phyloP scores from a whole-genome alignment of 2,329 filamentous ascomycete genomes.

The Aspergillus costaricaensis region DNA sequence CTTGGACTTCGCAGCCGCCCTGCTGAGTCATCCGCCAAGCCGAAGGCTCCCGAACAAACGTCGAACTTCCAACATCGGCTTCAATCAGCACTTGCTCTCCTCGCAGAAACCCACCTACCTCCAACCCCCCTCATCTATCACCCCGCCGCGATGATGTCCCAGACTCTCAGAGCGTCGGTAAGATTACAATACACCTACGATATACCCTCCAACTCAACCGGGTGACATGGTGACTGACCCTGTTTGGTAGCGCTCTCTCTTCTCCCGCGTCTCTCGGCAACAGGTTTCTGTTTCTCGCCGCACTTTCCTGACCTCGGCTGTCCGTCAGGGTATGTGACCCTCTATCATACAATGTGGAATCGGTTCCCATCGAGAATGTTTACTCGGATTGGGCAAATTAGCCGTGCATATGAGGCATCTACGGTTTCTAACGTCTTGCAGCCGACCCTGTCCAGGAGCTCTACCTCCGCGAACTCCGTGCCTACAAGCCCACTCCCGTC shows the following conservation, averaged over 20 bases:
- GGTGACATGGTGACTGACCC: constrained; percentile 13
- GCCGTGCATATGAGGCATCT: constrained; percentile 9
- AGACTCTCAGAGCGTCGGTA: constrained; percentile 64
- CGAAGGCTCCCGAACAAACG: constrained; percentile 29
- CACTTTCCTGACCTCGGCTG: constrained; percentile 64
- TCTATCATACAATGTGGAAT: background rate
- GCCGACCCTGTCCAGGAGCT: constrained; percentile 97
- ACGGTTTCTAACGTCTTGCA: constrained; percentile 45
- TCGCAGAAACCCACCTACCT: constrained; percentile 25
- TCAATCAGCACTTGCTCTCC: constrained; percentile 21
- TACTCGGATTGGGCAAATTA: background rate
- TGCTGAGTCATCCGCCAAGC: constrained; percentile 33
- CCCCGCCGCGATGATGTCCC: constrained; percentile 57
- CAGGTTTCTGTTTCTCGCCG: constrained; percentile 59
- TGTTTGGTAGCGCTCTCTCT: constrained; percentile 57
- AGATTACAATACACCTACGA: constrained; percentile 24
- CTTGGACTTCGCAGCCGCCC: constrained; percentile 6
- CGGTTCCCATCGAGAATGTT: constrained; percentile 26
- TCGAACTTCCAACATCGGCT: constrained; percentile 28
- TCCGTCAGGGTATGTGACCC: constrained; percentile 60
- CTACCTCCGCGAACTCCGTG: constrained; percentile 93
- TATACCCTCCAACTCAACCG: background rate
- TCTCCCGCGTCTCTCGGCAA: constrained; percentile 62
- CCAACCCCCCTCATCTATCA: constrained; percentile 29
- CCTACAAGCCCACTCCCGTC: constrained; percentile 82